Conservation (phyloP, 352 stramenopile species). For the Phytopythium litorale region DNA sequence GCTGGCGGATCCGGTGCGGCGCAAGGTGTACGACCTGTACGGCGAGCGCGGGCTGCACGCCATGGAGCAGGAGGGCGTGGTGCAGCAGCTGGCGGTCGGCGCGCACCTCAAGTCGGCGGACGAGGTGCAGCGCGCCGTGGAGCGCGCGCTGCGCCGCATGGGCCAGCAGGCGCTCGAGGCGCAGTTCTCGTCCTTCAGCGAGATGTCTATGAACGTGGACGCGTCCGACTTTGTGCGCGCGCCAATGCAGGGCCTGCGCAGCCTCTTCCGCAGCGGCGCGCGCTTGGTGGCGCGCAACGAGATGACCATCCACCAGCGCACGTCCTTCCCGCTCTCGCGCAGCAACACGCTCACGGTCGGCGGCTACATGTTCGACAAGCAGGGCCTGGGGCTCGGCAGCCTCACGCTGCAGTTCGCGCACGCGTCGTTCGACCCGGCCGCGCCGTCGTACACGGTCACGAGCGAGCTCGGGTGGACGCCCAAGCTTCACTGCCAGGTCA, state of each 20-base stretch:
- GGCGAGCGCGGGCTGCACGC: constrained; percentile 64
- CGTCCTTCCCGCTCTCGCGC: constrained; percentile 54
- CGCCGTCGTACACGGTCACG: constrained; percentile 53
- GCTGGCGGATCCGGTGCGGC: constrained; percentile 59
- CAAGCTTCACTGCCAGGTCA: constrained; percentile 72
- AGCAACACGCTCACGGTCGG: constrained; percentile 60
- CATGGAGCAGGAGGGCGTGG: constrained; percentile 51
- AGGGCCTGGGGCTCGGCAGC: constrained; percentile 62
- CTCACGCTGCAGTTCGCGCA: constrained; percentile 67
- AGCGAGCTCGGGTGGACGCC: constrained; percentile 76
- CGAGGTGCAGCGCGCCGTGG: constrained; percentile 50
- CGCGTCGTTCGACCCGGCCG: constrained; percentile 56
- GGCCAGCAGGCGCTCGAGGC: constrained; percentile 71
- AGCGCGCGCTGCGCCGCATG: constrained; percentile 50
- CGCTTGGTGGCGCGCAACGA: constrained; percentile 59
- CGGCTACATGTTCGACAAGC: constrained; percentile 84
- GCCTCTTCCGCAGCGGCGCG: constrained; percentile 39
- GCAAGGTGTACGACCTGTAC: constrained; percentile 73
- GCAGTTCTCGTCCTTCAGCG: constrained; percentile 76
- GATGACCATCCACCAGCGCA: constrained; percentile 81
- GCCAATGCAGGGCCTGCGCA: constrained; percentile 53
- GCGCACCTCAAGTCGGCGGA: constrained; percentile 43
- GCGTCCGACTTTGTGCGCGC: constrained; percentile 65
- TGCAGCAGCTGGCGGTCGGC: constrained; percentile 29
- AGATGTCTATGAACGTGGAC: constrained; percentile 80